Percentiles rank a stretch among this genome's conserved stretches.
Conservation (phyloP, 75 land plant genomes). For the Picea sitchensis region DNA sequence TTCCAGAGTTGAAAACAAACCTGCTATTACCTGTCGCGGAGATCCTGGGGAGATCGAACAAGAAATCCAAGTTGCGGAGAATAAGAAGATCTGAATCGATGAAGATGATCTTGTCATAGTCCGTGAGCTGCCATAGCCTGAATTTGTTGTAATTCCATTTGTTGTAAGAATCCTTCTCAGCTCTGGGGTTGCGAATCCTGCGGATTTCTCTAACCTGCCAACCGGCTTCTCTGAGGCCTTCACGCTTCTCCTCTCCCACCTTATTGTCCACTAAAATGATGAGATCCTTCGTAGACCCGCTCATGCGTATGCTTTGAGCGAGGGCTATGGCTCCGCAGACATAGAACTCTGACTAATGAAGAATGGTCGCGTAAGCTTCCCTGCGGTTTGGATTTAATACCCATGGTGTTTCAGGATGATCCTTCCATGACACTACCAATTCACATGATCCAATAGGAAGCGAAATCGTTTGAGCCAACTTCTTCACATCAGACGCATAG, state of each 20-base stretch:
- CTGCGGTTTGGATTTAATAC: not conserved
- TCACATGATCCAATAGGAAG: constrained; percentile 87
- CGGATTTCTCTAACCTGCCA: constrained; percentile 54
- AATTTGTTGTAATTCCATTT: constrained; percentile 91
- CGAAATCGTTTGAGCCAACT: constrained; percentile 46
- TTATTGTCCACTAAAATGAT: constrained; percentile 60
- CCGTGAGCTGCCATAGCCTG: constrained; percentile 69
- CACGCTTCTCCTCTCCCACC: constrained; percentile 17
- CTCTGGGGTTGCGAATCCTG: constrained; percentile 70
- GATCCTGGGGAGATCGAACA: constrained; percentile 51
- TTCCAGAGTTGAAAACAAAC: constrained; percentile 73
- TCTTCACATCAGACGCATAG: constrained; percentile 34
- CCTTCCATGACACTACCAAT: constrained; percentile 43
- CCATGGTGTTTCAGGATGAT: not conserved
- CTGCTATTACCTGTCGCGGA: constrained; percentile 54
- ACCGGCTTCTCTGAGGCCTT: constrained; percentile 55
- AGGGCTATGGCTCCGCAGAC: constrained; percentile 77
- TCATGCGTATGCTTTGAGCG: constrained; percentile 65
- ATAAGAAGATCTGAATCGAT: constrained; percentile 67
- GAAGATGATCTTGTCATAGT: constrained; percentile 69
- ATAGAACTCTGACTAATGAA: constrained; percentile 61
- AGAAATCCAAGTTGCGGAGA: constrained; percentile 57
- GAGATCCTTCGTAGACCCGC: constrained; percentile 60
- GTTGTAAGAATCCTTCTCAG: constrained; percentile 55
- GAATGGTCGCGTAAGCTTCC: constrained; percentile 79